phyloP scores from a whole-genome alignment of 1,284 basidiomycete genomes.

The Farysia itapuensis region DNA sequence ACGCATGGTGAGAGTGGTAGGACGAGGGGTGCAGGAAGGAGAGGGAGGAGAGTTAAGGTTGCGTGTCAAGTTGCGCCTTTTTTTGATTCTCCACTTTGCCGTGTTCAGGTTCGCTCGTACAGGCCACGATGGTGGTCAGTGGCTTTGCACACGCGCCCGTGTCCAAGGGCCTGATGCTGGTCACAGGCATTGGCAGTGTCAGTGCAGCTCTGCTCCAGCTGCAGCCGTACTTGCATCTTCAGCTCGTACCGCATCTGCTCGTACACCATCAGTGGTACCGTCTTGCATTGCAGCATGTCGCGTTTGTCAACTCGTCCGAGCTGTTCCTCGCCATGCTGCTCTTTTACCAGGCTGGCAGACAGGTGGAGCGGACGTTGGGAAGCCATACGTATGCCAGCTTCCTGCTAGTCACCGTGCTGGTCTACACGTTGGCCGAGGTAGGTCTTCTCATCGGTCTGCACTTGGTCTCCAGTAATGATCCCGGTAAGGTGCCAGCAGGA shows the following conservation, averaged over 20 bases:
- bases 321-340: slow-evolving; percentile 76
- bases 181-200: slow-evolving; percentile 10
- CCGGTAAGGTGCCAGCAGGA: slow-evolving; percentile 13
- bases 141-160: slow-evolving; percentile 35
- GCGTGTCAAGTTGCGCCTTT: no score
- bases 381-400: slow-evolving; percentile 74
- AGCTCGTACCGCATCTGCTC: slow-evolving; percentile 65
- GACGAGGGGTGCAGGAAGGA: no score
- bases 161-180: slow-evolving; percentile 29
- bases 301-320: slow-evolving; percentile 81
- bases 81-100: not conserved
- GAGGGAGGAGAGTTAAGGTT: no score
- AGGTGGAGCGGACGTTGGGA: slow-evolving; percentile 82
- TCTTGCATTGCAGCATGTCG: slow-evolving; percentile 72
- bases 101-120: not conserved
- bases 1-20: slow-evolving; percentile 62
- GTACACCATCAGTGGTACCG: slow-evolving; percentile 74
- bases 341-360: slow-evolving; percentile 72
- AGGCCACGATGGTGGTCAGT: slow-evolving; percentile 17
- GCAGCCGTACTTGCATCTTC: slow-evolving; percentile 27
- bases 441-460: slow-evolving; percentile 2
- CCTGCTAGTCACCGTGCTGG: slow-evolving; percentile 4
- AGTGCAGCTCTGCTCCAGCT: slow-evolving; percentile 55
- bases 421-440: slow-evolving; percentile 8
- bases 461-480: not conserved